A percentile compares a stretch with the other conserved stretches of the same genome.
Evolutionary conservation across 352 stramenopile species (phyloP).

Genomic region (Phytopythium vexans): DNA sequence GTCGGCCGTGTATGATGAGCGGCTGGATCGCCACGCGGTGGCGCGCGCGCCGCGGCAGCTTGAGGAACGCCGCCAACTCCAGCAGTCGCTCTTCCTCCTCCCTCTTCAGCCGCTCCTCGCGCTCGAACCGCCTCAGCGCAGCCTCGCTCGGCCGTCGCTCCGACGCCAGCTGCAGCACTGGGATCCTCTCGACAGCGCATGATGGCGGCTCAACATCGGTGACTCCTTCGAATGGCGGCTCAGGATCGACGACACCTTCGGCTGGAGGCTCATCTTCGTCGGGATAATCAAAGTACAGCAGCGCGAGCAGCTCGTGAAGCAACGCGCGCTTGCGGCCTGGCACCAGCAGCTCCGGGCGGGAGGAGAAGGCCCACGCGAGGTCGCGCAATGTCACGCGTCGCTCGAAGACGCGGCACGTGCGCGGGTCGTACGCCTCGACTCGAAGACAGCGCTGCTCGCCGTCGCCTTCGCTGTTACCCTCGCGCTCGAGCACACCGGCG

Average conservation of each 20-base stretch:
- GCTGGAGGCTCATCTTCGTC: constrained; percentile 1
- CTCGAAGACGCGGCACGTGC: constrained; percentile 19
- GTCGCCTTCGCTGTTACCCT: constrained; percentile 6
- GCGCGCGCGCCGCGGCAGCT: constrained; percentile 39
- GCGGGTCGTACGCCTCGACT: constrained; percentile 55
- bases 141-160: constrained; percentile 47
- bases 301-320: constrained; percentile 41
- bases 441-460: constrained; percentile 30
- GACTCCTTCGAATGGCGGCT: not conserved
- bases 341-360: constrained; percentile 34
- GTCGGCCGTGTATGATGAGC: constrained; percentile 29
- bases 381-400: constrained; percentile 46
- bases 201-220: no score
- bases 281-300: constrained; percentile 69
- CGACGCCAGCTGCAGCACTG: constrained; percentile 35
- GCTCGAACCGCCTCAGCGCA: constrained; percentile 36
- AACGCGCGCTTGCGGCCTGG: constrained; percentile 54
- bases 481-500: constrained; percentile 28
- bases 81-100: constrained; percentile 51
- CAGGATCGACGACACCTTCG: not conserved
- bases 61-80: constrained; percentile 34
- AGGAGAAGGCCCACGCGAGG: constrained; percentile 51
- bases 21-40: constrained; percentile 42
- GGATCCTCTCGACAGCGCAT: not conserved
- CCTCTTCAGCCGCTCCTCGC: constrained; percentile 40